A percentile compares a stretch with the other conserved stretches of the same genome.
Evolutionary conservation across 106 monocot genomes (phyloP).

Genomic region (Platanthera zijinensis): DNA sequence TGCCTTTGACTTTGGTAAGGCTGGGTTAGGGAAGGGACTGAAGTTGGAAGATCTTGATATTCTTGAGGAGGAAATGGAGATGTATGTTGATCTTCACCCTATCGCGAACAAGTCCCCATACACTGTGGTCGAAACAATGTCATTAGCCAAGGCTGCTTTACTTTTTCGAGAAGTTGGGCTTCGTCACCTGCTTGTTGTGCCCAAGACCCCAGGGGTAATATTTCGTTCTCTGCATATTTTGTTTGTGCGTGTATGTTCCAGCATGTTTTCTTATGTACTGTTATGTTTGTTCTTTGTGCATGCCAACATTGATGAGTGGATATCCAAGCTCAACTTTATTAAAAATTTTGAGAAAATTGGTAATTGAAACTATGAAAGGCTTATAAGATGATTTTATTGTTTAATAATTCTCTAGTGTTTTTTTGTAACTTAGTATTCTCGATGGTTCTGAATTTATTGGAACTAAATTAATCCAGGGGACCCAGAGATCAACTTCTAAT

Average conservation of each 20-base stretch:
- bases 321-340: background rate
- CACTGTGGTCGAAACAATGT: slow-evolving; percentile 67
- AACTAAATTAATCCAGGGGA: background rate
- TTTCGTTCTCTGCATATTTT: background rate
- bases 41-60: slow-evolving; percentile 57
- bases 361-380: background rate
- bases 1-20: slow-evolving; percentile 64
- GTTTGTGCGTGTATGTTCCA: background rate
- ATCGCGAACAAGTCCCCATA: slow-evolving; percentile 66
- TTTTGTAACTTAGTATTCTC: background rate
- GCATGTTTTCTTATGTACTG: background rate
- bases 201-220: slow-evolving; percentile 56
- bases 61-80: slow-evolving; percentile 64
- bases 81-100: slow-evolving; percentile 68
- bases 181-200: slow-evolving; percentile 64
- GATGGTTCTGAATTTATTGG: background rate
- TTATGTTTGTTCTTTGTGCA: background rate
- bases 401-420: background rate
- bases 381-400: background rate
- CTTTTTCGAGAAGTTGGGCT: slow-evolving; percentile 64
- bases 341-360: background rate
- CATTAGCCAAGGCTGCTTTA: slow-evolving; percentile 58
- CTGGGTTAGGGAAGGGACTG: slow-evolving; percentile 61
- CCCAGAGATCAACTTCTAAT: background rate
- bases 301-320: background rate